Percentiles rank a stretch among this genome's conserved stretches.
Evolutionary conservation across 1,284 basidiomycete genomes (phyloP).

Genomic region (Leccinum angustisporum): DNA sequence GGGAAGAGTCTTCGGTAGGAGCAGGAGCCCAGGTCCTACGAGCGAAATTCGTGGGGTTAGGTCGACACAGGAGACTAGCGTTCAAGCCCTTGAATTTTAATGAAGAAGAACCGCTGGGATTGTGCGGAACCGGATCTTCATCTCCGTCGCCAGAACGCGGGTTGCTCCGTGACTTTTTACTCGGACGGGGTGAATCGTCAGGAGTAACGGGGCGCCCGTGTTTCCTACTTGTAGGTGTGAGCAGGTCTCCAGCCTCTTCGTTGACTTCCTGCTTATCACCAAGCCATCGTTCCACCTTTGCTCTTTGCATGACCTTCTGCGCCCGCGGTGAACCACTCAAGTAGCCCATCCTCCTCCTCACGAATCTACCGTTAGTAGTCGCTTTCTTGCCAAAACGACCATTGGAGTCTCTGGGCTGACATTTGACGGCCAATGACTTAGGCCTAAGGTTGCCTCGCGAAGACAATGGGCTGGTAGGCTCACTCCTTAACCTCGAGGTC

Average conservation of each 20-base stretch:
- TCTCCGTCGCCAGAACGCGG: conserved; percentile 25
- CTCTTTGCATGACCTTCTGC: conserved; percentile 42
- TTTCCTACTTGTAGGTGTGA: conserved; percentile 23
- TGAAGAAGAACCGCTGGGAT: conserved; percentile 26
- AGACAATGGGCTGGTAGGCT: conserved; percentile 29
- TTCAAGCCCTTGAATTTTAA: conserved; percentile 36
- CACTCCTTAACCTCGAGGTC: conserved; percentile 26
- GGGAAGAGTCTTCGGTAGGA: conserved; percentile 29
- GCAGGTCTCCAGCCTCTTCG: conserved; percentile 20
- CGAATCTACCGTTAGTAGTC: conserved; percentile 49
- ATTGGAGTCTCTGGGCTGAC: conserved; percentile 49
- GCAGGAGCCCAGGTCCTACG: conserved; percentile 39
- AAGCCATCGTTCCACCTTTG: conserved; percentile 39
- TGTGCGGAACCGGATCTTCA: conserved; percentile 32
- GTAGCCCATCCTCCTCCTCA: conserved; percentile 39
- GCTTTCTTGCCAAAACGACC: conserved; percentile 53
- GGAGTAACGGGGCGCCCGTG: conserved; percentile 21
- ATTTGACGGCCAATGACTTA: conserved; percentile 48
- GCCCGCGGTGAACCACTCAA: conserved; percentile 36
- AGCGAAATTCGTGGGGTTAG: conserved; percentile 35
- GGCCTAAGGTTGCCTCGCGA: conserved; percentile 35
- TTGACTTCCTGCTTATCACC: conserved; percentile 30
- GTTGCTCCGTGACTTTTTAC: conserved; percentile 28
- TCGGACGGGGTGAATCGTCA: conserved; percentile 28
- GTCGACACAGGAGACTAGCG: conserved; percentile 34